Conservation (phyloP, 805 yeast species). For the Priceomyces medius region DNA sequence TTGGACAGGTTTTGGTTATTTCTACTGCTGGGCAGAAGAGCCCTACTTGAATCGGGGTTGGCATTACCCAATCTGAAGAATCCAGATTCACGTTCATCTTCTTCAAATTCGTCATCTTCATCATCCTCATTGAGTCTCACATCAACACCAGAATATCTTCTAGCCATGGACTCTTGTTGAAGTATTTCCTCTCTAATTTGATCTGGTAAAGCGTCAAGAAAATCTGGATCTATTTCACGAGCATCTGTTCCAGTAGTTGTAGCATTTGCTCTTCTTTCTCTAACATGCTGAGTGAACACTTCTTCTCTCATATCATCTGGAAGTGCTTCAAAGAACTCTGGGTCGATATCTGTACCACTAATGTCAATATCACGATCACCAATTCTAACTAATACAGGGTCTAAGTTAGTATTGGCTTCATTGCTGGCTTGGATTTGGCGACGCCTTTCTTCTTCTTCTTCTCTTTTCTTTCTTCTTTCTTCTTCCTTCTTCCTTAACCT, state of each 20-base stretch:
- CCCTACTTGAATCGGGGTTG: neutral
- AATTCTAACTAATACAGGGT: constrained; percentile 67
- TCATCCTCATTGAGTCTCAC: constrained; percentile 23
- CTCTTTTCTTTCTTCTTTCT: constrained; percentile 26
- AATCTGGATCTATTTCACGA: constrained; percentile 75
- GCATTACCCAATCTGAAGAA: neutral
- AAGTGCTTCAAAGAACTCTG: constrained; percentile 82
- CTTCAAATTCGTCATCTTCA: constrained; percentile 13
- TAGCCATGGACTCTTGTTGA: constrained; percentile 52
- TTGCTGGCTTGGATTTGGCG: constrained; percentile 14
- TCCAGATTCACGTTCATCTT: constrained; percentile 9
- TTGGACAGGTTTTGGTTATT: constrained; percentile 1
- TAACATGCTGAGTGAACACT: constrained; percentile 79
- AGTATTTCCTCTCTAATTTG: constrained; percentile 60
- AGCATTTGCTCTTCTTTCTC: constrained; percentile 69
- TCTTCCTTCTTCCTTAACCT: constrained; percentile 27
- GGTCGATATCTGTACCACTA: constrained; percentile 88
- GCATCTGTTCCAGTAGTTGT: constrained; percentile 40
- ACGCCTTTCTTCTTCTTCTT: constrained; percentile 23
- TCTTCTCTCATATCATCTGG: constrained; percentile 94
- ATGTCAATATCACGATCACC: constrained; percentile 82
- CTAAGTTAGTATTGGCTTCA: constrained; percentile 17
- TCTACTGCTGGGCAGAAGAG: neutral
- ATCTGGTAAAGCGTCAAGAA: constrained; percentile 77
- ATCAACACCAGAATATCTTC: constrained; percentile 31